Conservation (phyloP, 257 asterid genomes). For the Sherardia arvensis region DNA sequence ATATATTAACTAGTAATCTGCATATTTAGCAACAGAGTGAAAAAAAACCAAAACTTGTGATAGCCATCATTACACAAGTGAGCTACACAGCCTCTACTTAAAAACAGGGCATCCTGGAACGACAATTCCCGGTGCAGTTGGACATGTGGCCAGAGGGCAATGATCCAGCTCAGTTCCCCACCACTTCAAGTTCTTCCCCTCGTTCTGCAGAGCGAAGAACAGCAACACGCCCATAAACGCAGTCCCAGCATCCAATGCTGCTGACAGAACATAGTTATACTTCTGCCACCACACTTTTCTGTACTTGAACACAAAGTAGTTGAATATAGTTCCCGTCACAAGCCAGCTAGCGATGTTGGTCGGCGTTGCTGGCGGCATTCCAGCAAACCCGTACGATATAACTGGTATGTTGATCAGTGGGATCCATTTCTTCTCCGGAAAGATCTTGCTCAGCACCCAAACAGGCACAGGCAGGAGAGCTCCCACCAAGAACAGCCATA, state of each 20-base stretch:
- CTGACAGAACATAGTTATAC: conserved; percentile 81
- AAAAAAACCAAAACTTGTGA: neutral
- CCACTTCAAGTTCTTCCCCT: conserved; percentile 67
- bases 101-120: conserved; percentile 78
- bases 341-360: conserved; percentile 94
- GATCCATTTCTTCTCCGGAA: conserved; percentile 84
- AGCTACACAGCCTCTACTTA: conserved; percentile 17
- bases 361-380: conserved; percentile 98
- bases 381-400: conserved; percentile 79
- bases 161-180: conserved; percentile 85
- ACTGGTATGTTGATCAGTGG: conserved; percentile 79
- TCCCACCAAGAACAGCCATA: conserved; percentile 81
- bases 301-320: conserved; percentile 73
- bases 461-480: conserved; percentile 80
- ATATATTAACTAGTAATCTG: neutral
- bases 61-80: neutral
- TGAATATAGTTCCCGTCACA: conserved; percentile 62
- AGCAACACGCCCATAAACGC: conserved; percentile 89
- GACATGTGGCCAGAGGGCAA: conserved; percentile 88
- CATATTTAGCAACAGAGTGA: neutral
- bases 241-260: conserved; percentile 90
- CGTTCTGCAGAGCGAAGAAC: conserved; percentile 67
- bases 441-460: conserved; percentile 71
- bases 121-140: conserved; percentile 72
- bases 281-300: conserved; percentile 80